Base-by-base conservation (phyloP, 805 yeast genomes). In the Cyberlindnera misumaiensis region DNA sequence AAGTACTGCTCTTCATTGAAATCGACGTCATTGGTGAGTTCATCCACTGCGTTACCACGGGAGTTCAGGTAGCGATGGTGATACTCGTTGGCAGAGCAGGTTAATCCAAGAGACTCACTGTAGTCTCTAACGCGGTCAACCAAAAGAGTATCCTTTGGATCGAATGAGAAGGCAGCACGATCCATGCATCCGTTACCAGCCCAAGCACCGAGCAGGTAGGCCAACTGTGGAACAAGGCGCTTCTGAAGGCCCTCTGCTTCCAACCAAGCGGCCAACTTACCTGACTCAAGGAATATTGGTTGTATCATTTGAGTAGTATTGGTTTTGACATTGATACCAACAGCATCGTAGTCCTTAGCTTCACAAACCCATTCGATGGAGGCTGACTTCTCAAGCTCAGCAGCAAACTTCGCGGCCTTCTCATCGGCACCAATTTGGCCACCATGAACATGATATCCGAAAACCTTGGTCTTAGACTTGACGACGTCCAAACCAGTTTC, bases 131-230 rank as follows among this genome's bases (percentile, higher is more conserved):
- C 27, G 8, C 27, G 8, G 11, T 24, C 11, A 11, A 11, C 27
- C 27, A 24, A 24, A 11, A 24, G 11, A 24, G 27, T 9, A 24
- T 24, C 27, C 8, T 8, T 9, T 24, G 27, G 11, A 11, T 11
- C 27, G 27, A 24, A 24, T 9, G 27, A 8, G 11, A 24, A 24
- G 11, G 11, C 27, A 11, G 27, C 8, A 11, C 11, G 11, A 24
- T 8, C 11, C 27, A 24, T 47, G 10, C 52, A 44, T 36, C 65
- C 68, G 45, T 51, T 50, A 36, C 67, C 73, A 39, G 58, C 49
- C 71, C 69, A 68, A 10, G 57, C 42, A 44, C 75, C 74, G 20
- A 65, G 41, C 32, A 67, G 45, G 56, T 67, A 68, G 36, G 70
- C 66, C 47, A 62, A 45, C 31, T 56, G 43, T 7, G 58, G 45